These are phyloP conservation scores for Pichia sp. DNA, from an alignment of 1,139 yeast genomes.

Conservation along the genomic window DNA sequence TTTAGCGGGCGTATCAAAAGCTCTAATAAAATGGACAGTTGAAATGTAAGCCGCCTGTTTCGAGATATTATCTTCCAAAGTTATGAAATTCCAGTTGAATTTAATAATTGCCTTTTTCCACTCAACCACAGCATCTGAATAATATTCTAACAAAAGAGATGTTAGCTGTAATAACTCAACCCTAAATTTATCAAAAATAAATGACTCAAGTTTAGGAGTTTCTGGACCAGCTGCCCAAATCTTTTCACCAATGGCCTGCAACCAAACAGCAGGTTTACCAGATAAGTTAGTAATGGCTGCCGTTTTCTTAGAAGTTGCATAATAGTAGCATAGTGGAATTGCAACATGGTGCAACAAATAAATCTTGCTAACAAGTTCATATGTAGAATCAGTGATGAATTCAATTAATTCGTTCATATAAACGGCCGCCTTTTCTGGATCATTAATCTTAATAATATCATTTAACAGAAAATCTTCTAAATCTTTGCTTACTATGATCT, in stretches of 20 bases:
- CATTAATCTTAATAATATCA: slow-evolving; percentile 47
- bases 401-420: slow-evolving; percentile 48
- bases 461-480: slow-evolving; percentile 56
- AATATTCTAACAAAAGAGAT: slow-evolving; percentile 65
- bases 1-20: slow-evolving; percentile 84
- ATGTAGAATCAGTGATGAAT: slow-evolving; percentile 39
- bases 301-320: slow-evolving; percentile 50
- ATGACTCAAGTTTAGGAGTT: slow-evolving; percentile 38
- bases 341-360: slow-evolving; percentile 59
- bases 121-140: slow-evolving; percentile 55
- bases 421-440: slow-evolving; percentile 40
- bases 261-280: slow-evolving; percentile 47
- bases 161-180: slow-evolving; percentile 79
- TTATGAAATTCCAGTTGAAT: slow-evolving; percentile 91
- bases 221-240: slow-evolving; percentile 64
- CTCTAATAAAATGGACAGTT: slow-evolving; percentile 78
- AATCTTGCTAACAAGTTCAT: slow-evolving; percentile 50
- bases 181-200: slow-evolving; percentile 67
- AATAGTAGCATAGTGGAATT: slow-evolving; percentile 60
- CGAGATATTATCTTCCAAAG: slow-evolving; percentile 80
- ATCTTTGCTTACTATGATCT: slow-evolving; percentile 40
- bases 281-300: slow-evolving; percentile 38
- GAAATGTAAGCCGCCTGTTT: slow-evolving; percentile 93
- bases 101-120: slow-evolving; percentile 82
- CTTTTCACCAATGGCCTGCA: slow-evolving; percentile 51